These are phyloP conservation scores for Cardiospermum halicacabum DNA, from an alignment of 345 rosid genomes.

Conservation along the genomic window DNA sequence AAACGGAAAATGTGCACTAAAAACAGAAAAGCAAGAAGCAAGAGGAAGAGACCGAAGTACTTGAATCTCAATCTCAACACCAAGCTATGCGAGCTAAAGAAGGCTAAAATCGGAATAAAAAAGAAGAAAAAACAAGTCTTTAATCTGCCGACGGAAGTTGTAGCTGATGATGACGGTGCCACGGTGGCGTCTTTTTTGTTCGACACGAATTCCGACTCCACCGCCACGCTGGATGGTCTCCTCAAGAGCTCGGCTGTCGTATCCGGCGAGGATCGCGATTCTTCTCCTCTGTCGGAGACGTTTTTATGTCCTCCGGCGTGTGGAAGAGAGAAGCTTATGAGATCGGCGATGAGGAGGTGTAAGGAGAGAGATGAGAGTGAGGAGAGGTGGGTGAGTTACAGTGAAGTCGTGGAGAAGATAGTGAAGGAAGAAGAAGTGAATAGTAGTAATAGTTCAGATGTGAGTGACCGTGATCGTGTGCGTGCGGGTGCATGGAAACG, in stretches of 20 bases:
- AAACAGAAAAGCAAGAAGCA: slow-evolving; percentile 46
- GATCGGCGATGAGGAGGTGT: slow-evolving; percentile 73
- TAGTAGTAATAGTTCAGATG: slow-evolving; percentile 28
- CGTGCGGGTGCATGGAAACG: slow-evolving; percentile 9
- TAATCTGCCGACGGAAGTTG: slow-evolving; percentile 40
- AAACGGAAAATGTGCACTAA: slow-evolving; percentile 1
- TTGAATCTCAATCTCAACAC: slow-evolving; percentile 49
- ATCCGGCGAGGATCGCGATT: too few relatives aligned
- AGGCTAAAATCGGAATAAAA: not conserved
- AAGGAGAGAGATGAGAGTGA: slow-evolving; percentile 47
- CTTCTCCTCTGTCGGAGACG: too few relatives aligned
- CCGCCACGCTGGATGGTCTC: slow-evolving; percentile 54
- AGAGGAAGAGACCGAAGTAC: slow-evolving; percentile 60
- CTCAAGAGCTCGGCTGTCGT: too few relatives aligned
- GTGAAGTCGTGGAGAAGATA: slow-evolving; percentile 57
- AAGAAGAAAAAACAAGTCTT: slow-evolving; percentile 31
- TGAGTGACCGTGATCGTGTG: slow-evolving; percentile 16
- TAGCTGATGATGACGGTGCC: slow-evolving; percentile 16
- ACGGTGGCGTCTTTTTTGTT: slow-evolving; percentile 51
- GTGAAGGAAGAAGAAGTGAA: slow-evolving; percentile 59
- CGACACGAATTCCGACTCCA: slow-evolving; percentile 39
- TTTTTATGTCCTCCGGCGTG: too few relatives aligned
- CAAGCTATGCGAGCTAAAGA: not conserved
- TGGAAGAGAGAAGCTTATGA: slow-evolving; percentile 32
- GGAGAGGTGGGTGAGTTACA: slow-evolving; percentile 85